These are phyloP conservation scores for Russula compacta DNA, from an alignment of 768 basidiomycete species.

Conservation along the genomic window DNA sequence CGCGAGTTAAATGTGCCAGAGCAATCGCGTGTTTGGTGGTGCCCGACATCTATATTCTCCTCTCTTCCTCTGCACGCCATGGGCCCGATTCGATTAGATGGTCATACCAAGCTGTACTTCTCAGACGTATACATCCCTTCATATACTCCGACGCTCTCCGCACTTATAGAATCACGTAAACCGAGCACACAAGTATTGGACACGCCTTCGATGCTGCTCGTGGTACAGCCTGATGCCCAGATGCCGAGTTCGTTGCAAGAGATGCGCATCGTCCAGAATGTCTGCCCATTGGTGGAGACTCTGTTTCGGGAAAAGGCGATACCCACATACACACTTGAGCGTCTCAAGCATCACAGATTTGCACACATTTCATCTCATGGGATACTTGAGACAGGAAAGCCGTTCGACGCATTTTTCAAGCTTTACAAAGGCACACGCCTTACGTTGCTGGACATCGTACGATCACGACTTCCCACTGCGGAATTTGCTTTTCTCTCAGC, in stretches of 20 bases:
- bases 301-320: background rate
- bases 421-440: too few relatives aligned
- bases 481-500: too few relatives aligned
- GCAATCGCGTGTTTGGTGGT: background rate
- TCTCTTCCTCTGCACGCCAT: background rate
- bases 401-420: background rate
- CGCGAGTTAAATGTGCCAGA: background rate
- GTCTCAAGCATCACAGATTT: background rate
- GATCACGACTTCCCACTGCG: too few relatives aligned
- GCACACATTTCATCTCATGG: background rate
- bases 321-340: background rate
- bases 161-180: background rate
- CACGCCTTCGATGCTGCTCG: background rate
- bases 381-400: background rate
- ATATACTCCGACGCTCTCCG: background rate
- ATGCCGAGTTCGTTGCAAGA: background rate
- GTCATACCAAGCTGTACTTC: background rate
- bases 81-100: background rate
- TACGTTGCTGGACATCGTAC: too few relatives aligned
- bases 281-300: background rate
- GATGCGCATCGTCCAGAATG: background rate
- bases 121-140: background rate
- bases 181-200: slow-evolving; percentile 23
- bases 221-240: background rate
- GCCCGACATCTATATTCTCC: background rate